Conservation (phyloP, 495 filamentous ascomycete species). For the Cercophora sp. region DNA sequence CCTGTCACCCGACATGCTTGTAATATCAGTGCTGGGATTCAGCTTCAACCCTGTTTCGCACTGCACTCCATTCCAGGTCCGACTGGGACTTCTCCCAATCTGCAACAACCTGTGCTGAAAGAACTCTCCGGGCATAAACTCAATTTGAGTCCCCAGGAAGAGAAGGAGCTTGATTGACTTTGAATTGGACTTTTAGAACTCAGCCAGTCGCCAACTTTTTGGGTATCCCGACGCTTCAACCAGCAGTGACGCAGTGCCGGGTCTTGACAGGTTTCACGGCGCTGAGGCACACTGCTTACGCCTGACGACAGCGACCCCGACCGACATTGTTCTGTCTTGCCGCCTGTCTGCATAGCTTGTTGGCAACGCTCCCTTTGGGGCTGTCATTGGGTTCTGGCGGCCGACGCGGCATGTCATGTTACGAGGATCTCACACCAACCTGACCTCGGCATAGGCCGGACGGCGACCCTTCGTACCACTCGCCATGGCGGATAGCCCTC, state of each 20-base stretch:
- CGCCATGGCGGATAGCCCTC: conserved; percentile 25
- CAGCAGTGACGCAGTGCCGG: background rate
- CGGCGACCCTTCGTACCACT: conserved; percentile 43
- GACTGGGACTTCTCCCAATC: background rate
- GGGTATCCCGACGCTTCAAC: too few species aligned
- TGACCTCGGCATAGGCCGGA: conserved; percentile 48
- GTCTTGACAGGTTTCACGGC: background rate
- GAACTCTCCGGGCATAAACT: too few species aligned
- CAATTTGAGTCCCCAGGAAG: too few species aligned
- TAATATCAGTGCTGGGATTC: conserved; percentile 11
- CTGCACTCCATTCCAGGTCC: background rate
- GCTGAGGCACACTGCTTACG: background rate
- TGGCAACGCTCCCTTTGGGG: background rate
- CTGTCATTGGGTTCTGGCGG: background rate
- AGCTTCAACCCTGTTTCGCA: conserved; percentile 4
- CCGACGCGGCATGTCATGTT: conserved; percentile 19
- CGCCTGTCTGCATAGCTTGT: background rate
- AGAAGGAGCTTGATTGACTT: too few species aligned
- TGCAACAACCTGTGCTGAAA: background rate
- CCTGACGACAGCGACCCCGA: background rate
- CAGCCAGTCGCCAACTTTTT: too few species aligned
- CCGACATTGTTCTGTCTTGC: background rate
- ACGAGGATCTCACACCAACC: conserved; percentile 7
- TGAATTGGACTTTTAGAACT: too few species aligned
- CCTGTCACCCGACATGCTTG: conserved; percentile 4